Percentiles rank a stretch among this genome's conserved stretches.
These are phyloP conservation scores for Nakazawaea ambrosiae DNA, from an alignment of 805 yeast species.

Conservation along the genomic window DNA sequence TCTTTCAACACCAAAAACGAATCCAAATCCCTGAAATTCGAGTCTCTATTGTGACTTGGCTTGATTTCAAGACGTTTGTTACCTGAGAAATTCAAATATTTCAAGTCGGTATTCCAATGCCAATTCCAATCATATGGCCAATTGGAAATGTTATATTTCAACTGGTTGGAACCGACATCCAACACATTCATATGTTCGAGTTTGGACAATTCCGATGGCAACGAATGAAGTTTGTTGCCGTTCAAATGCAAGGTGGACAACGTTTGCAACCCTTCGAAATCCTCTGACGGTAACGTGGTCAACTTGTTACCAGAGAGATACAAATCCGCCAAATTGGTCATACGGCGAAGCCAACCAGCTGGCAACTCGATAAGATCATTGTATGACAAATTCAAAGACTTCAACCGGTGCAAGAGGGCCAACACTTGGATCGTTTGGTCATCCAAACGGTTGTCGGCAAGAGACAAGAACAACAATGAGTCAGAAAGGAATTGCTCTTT, in stretches of 20 bases:
- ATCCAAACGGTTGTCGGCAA: constrained; percentile 78
- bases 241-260: constrained; percentile 64
- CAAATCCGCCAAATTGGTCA: constrained; percentile 52
- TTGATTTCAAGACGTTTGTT: constrained; percentile 87
- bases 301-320: constrained; percentile 81
- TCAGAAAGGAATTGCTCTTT: constrained; percentile 8
- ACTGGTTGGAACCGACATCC: constrained; percentile 86
- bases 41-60: constrained; percentile 51
- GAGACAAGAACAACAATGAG: constrained; percentile 44
- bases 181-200: constrained; percentile 56
- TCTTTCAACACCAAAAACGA: constrained; percentile 55
- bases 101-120: constrained; percentile 73
- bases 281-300: constrained; percentile 78
- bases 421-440: constrained; percentile 73
- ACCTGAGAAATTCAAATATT: constrained; percentile 84
- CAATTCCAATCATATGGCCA: constrained; percentile 98
- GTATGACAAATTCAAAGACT: constrained; percentile 68
- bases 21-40: constrained; percentile 57
- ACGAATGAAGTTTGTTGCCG: constrained; percentile 75
- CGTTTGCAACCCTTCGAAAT: constrained; percentile 53
- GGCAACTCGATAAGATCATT: constrained; percentile 83
- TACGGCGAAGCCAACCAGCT: constrained; percentile 53
- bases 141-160: constrained; percentile 88
- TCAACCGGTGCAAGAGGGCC: constrained; percentile 50
- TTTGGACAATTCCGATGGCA: constrained; percentile 84